Percentiles rank a stretch among this genome's conserved stretches.
phyloP scores from a whole-genome alignment of 2,329 filamentous ascomycete species.

The Hypocreales sp. region DNA sequence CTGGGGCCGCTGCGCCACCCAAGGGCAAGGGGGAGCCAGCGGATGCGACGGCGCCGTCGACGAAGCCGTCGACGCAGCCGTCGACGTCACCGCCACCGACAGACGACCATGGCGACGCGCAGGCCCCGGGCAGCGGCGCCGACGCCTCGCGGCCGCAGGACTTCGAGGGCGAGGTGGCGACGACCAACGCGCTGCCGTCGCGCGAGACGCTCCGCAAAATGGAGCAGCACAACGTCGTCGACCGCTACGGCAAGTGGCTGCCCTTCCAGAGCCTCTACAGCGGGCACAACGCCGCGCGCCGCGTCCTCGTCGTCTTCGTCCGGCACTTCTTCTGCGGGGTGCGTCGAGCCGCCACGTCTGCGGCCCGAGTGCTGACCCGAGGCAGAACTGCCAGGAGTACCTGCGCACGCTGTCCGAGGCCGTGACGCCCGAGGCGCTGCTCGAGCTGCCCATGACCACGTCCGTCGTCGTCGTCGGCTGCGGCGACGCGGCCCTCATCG shows the following conservation, averaged over 20 bases:
- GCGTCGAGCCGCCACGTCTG: constrained; percentile 22
- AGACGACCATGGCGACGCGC: too few relatives aligned
- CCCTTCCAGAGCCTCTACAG: constrained; percentile 49
- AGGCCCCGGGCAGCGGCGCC: too few relatives aligned
- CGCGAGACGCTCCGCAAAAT: constrained; percentile 31
- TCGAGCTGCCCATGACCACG: constrained; percentile 36
- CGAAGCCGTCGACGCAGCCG: too few relatives aligned
- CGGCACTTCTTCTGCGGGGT: constrained; percentile 72
- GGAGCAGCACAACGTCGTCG: constrained; percentile 41
- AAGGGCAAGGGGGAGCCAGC: too few relatives aligned
- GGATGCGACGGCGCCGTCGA: too few relatives aligned
- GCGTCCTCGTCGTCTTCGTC: constrained; percentile 58
- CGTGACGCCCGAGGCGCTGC: constrained; percentile 36
- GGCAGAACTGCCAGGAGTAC: constrained; percentile 62
- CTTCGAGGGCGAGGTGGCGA: constrained; percentile 39
- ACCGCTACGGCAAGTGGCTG: constrained; percentile 41
- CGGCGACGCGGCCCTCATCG: constrained; percentile 52
- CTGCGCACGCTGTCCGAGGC: constrained; percentile 44
- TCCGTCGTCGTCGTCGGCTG: constrained; percentile 59
- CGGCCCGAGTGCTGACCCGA: too few relatives aligned
- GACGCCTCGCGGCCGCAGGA: too few relatives aligned
- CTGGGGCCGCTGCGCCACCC: too few relatives aligned
- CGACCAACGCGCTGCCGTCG: constrained; percentile 38
- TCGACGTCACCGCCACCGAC: too few relatives aligned
- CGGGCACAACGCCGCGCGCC: constrained; percentile 33